Base-by-base conservation (phyloP, 1,284 basidiomycete species). In the Cronartium quercuum region DNA sequence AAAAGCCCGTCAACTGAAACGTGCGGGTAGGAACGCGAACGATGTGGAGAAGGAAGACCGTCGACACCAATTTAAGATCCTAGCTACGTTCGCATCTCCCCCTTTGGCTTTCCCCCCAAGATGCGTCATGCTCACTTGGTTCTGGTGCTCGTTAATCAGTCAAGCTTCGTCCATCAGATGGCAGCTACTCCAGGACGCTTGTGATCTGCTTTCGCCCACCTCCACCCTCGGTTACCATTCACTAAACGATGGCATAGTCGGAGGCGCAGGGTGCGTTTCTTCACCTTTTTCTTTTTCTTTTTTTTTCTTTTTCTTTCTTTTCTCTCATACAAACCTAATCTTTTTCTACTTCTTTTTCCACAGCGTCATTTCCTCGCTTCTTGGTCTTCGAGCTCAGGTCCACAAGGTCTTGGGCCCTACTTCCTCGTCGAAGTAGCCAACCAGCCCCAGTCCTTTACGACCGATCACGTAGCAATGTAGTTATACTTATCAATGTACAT, bases 141-240 rank as follows among this genome's bases (percentile, higher is more conserved):
- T 78, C 77, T 34, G 79, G 79, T 47, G 76, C 77, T 42, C 81
- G 81, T 80, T 81, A 80, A 79, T 79, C 77, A 92, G 91, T 57
- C 85, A 89, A 78, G 88, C 88, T 73, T 76, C 84, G 38, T 86
- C 86, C 6, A 86, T 88, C 37, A 87, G 88, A 29, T 87, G 87
- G 79, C 92, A 95, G 82, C 87, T 95, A 80, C 83, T 88, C 66
- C 88, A 92, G 78, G 92, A 95, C 82, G 81, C 87, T 24, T 84
- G 93, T 76, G 92, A 95, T 81, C 83, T 94, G 78, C 92, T 91
- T 88, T 88, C 94, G 80, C 96, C 95, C 12, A 91, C 93, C 12
- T 89, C 90, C 60, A 90, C 87, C 77, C 85, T 94, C 61, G 92
- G 90, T 62, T 84, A 91, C 76, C 86, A 90, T 77, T 86, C 87